These are phyloP conservation scores for Leonotis leonurus DNA, from an alignment of 257 asterid genomes.

Conservation along the genomic window DNA sequence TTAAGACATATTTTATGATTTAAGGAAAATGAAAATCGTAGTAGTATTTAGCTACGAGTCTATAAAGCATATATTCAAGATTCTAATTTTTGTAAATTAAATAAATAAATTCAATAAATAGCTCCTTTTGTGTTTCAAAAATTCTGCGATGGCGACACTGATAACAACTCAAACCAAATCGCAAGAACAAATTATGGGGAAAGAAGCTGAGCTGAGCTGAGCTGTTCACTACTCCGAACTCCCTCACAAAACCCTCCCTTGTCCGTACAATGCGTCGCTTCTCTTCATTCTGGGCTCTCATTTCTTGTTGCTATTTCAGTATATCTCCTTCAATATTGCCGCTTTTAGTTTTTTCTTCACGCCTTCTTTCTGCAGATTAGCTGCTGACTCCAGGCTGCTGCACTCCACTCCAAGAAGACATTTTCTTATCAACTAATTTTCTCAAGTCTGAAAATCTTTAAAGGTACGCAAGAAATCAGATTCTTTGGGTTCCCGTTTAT, in stretches of 20 bases:
- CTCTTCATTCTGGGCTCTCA: background rate
- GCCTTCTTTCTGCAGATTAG: conserved; percentile 15
- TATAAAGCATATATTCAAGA: background rate
- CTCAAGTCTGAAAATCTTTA: conserved; percentile 1
- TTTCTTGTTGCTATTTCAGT: background rate
- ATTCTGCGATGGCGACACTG: conserved; percentile 21
- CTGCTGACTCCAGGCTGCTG: background rate
- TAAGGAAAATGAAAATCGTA: background rate
- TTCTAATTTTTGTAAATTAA: background rate
- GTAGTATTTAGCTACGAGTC: background rate
- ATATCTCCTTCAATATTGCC: background rate
- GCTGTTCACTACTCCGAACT: conserved; percentile 44
- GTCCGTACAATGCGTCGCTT: conserved; percentile 22
- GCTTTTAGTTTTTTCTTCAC: background rate
- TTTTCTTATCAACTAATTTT: background rate
- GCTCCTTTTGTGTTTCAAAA: conserved; percentile 9
- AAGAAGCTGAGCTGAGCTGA: too few species aligned
- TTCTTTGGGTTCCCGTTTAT: background rate
- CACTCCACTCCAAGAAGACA: background rate
- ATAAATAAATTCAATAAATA: conserved; percentile 15
- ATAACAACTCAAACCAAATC: conserved; percentile 8
- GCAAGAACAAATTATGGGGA: conserved; percentile 19
- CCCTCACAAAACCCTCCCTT: conserved; percentile 2
- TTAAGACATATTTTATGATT: background rate
- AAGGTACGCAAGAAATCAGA: conserved; percentile 1